These are phyloP conservation scores for Chytriomyces sp. DNA, from an alignment of 192 early-diverging fungal species.

Conservation along the genomic window DNA sequence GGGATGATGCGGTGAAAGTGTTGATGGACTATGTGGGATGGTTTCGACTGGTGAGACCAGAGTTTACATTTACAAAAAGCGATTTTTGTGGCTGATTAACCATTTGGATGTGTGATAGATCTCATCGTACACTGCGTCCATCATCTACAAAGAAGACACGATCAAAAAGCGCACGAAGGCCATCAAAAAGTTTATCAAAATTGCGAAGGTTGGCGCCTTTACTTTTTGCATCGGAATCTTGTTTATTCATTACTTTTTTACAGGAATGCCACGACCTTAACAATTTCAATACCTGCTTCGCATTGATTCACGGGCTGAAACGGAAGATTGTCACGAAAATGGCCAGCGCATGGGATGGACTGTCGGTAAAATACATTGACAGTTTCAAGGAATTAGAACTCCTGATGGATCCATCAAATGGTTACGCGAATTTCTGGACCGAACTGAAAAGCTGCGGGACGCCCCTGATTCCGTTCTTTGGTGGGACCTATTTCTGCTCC, in stretches of 20 bases:
- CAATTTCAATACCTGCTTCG: slow-evolving; percentile 55
- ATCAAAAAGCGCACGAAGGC: slow-evolving; percentile 50
- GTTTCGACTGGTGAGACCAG: slow-evolving; percentile 49
- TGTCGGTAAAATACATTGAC: slow-evolving; percentile 53
- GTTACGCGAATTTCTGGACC: slow-evolving; percentile 51
- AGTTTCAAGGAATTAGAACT: slow-evolving; percentile 43
- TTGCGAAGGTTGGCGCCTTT: slow-evolving; percentile 43
- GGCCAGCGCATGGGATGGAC: slow-evolving; percentile 53
- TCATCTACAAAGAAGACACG: slow-evolving; percentile 52
- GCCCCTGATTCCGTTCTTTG: slow-evolving; percentile 59
- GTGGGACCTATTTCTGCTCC: slow-evolving; percentile 29
- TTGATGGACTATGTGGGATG: slow-evolving; percentile 54
- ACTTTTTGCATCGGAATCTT: not conserved
- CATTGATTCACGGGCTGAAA: slow-evolving; percentile 51
- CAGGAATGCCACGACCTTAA: slow-evolving; percentile 49
- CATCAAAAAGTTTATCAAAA: slow-evolving; percentile 57
- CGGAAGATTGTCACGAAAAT: slow-evolving; percentile 42
- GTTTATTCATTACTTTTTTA: not conserved
- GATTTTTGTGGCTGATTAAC: not conserved
- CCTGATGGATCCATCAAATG: slow-evolving; percentile 50
- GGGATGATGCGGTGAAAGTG: slow-evolving; percentile 48
- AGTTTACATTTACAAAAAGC: not conserved
- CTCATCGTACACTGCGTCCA: slow-evolving; percentile 47
- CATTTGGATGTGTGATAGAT: slow-evolving; percentile 35
- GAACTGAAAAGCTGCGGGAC: slow-evolving; percentile 45